Conservation (phyloP, 2,329 filamentous ascomycete species). For the Sodiomyces alkalinus region DNA sequence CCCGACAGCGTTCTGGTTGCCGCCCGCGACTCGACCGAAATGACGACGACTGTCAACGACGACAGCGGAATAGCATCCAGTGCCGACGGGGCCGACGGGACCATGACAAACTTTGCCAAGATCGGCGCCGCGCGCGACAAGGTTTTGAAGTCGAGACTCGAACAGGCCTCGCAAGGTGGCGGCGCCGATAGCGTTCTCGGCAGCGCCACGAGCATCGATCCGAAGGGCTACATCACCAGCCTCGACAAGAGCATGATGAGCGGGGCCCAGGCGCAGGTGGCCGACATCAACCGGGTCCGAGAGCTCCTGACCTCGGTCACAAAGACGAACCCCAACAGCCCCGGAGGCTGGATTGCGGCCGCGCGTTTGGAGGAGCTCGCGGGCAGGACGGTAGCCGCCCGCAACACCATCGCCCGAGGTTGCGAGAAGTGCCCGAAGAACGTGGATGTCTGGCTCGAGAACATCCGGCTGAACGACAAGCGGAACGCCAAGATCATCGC, state of each 20-base stretch:
- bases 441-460: constrained; percentile 92
- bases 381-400: constrained; percentile 77
- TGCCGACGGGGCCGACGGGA: constrained; percentile 52
- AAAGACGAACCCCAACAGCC: constrained; percentile 90
- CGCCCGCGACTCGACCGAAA: constrained; percentile 63
- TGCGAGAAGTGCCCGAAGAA: constrained; percentile 86
- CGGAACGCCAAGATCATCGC: constrained; percentile 94
- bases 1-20: constrained; percentile 90
- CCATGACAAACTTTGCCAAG: constrained; percentile 95
- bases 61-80: constrained; percentile 48
- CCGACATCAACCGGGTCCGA: constrained; percentile 87
- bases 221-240: constrained; percentile 89
- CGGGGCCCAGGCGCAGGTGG: constrained; percentile 70
- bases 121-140: constrained; percentile 95
- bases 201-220: constrained; percentile 81
- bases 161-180: constrained; percentile 66
- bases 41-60: constrained; percentile 78
- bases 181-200: constrained; percentile 55
- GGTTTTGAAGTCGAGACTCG: constrained; percentile 83
- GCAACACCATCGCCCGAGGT: constrained; percentile 75
- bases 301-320: constrained; percentile 92
- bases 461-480: constrained; percentile 81
- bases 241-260: constrained; percentile 68
- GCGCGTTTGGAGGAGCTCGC: constrained; percentile 85
- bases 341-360: constrained; percentile 89